These are phyloP conservation scores for Filobasidium uniguttulatum DNA, from an alignment of 1,284 basidiomycete species.

Conservation along the genomic window DNA sequence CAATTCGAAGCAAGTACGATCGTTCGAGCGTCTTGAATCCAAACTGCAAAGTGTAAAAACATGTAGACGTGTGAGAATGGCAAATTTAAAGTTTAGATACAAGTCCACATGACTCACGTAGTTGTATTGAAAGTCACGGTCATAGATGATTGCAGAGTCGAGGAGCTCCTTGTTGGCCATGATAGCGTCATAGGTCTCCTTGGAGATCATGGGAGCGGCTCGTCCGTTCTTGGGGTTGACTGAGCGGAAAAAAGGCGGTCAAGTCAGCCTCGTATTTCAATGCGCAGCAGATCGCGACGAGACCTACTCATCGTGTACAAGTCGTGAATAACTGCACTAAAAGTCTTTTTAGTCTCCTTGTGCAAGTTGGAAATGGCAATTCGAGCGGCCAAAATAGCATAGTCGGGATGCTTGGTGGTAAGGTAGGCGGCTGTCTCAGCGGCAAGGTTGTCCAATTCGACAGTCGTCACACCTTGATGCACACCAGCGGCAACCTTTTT, in stretches of 20 bases:
- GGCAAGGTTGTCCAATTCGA: slow-evolving; percentile 93
- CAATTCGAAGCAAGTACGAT: slow-evolving; percentile 87
- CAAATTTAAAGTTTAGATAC: not conserved
- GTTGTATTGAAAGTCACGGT: slow-evolving; percentile 96
- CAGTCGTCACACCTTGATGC: slow-evolving; percentile 90
- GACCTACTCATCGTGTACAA: slow-evolving; percentile 71
- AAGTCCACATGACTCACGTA: slow-evolving; percentile 44
- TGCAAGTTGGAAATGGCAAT: slow-evolving; percentile 98
- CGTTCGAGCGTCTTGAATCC: slow-evolving; percentile 99
- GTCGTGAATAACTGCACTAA: slow-evolving; percentile 82
- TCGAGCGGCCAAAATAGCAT: slow-evolving; percentile 92
- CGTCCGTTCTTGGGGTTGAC: slow-evolving; percentile 93
- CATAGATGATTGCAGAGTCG: slow-evolving; percentile 93
- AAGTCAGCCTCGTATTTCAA: not conserved
- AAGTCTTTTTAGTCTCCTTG: slow-evolving; percentile 97
- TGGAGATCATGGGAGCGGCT: slow-evolving; percentile 80
- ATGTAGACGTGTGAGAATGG: not conserved
- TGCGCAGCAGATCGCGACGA: not conserved
- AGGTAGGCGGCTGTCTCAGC: slow-evolving; percentile 96
- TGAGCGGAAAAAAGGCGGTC: slow-evolving; percentile 25
- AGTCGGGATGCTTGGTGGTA: slow-evolving; percentile 94
- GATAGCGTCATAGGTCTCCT: slow-evolving; percentile 73
- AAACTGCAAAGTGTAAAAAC: slow-evolving; percentile 47
- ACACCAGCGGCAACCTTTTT: slow-evolving; percentile 94
- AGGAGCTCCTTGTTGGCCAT: slow-evolving; percentile 68